Evolutionary conservation across 2,329 filamentous ascomycete genomes (phyloP), one percentile per base, ranked within the genome.

Genomic region (Xylaria digitata): DNA sequence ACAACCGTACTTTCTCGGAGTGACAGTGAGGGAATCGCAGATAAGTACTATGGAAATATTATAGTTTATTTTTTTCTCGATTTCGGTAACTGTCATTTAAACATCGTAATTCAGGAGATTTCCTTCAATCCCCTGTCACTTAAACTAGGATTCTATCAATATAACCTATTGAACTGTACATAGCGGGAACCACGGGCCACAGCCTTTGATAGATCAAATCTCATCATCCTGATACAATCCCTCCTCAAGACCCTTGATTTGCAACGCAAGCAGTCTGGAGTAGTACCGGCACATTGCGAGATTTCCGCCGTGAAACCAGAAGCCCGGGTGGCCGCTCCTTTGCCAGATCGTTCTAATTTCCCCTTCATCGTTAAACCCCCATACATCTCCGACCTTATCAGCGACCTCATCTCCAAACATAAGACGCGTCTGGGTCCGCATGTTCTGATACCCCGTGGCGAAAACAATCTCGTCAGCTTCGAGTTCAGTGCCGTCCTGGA

Each of bases 291-390:
- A 89, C 53, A 90, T 75, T 0, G 87, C 87, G 50, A 91, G 72
- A 68, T 89, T 91, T 1, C 89, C 89, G 0, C 87, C 88, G 69
- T 89, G 87, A 69, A 87, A 87, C 88, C 88, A 91, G 66, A 91
- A 87, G 0, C 87, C 87, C 0, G 86, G 86, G 62, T 90, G 87
- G 0, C 88, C 88, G 26, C 83, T 89, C 32, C 80, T 79, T 67
- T 85, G 83, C 86, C 87, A 90, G 62, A 86, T 85, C 46, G 77
- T 83, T 8, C 85, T 80, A 70, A 86, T 78, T 78, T 91, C 85
- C 0, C 85, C 84, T 67, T 85, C 83, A 0, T 71, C 60, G 50
- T 90, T 87, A 65, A 89, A 81, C 0, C 87, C 88, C 87, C 89
- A 90, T 15, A 89, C 84, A 70, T 89, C 87, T 1, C 80, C 79